A percentile compares a stretch with the other conserved stretches of the same genome.
phyloP scores from a whole-genome alignment of 176 grass and related monocot genomes.

The Oryza australiensis region DNA sequence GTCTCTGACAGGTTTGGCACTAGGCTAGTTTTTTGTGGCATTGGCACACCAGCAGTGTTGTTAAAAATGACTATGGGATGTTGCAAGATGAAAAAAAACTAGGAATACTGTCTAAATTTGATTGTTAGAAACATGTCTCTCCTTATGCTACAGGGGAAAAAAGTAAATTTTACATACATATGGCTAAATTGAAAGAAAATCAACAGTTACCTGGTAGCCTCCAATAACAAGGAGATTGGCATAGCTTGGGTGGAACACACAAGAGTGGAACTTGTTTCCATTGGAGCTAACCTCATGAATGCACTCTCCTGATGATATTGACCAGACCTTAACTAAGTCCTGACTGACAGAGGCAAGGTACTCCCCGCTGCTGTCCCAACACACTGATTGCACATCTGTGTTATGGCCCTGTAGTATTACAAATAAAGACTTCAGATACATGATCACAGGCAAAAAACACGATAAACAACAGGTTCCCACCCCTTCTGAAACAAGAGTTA shows the following conservation, averaged over 20 bases:
- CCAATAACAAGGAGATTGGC: conserved; percentile 84
- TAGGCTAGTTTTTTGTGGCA: neutral
- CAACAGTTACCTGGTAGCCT: conserved; percentile 71
- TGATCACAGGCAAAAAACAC: neutral
- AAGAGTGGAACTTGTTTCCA: conserved; percentile 96
- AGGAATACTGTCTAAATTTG: too few relatives aligned
- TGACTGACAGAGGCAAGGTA: conserved; percentile 88
- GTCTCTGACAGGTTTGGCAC: neutral
- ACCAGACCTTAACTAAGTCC: conserved; percentile 97
- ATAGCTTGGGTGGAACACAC: conserved; percentile 91
- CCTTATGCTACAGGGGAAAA: too few relatives aligned
- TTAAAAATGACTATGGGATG: too few relatives aligned
- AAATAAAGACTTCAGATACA: conserved; percentile 32
- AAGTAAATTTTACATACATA: too few relatives aligned
- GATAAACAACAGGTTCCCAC: neutral
- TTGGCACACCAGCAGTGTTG: neutral
- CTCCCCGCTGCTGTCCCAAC: conserved; percentile 92
- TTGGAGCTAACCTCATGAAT: conserved; percentile 93
- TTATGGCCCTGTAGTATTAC: conserved; percentile 72
- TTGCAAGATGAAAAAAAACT: too few relatives aligned
- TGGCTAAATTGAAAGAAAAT: neutral
- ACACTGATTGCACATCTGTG: conserved; percentile 84
- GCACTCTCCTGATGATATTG: conserved; percentile 73
- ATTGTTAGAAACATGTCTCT: too few relatives aligned
- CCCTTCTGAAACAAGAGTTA: neutral